These are phyloP conservation scores for Apiospora pterosperma DNA, from an alignment of 2,329 filamentous ascomycete genomes.

Conservation along the genomic window DNA sequence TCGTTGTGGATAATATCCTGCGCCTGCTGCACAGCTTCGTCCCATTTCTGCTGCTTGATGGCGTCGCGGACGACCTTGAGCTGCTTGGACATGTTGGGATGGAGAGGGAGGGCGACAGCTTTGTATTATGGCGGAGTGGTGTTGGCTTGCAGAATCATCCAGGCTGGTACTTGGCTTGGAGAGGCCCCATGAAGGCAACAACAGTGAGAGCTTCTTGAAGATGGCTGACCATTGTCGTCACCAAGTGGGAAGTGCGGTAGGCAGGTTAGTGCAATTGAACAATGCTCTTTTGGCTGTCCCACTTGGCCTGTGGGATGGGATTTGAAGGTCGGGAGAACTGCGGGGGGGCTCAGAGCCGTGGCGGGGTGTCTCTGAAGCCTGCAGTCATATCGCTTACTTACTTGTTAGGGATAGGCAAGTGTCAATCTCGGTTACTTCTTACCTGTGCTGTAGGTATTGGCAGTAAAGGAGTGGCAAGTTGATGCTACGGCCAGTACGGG, in stretches of 20 bases:
- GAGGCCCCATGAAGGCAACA: background rate
- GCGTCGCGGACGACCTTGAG: constrained; percentile 79
- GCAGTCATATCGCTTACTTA: too few species aligned
- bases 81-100: constrained; percentile 48
- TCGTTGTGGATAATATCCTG: constrained; percentile 69
- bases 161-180: background rate
- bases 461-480: too few species aligned
- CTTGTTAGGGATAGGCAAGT: too few species aligned
- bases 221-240: constrained; percentile 1
- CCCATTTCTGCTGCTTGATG: constrained; percentile 75
- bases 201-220: background rate
- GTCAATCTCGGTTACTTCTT: too few species aligned
- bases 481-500: too few species aligned
- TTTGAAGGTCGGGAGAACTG: background rate
- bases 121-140: background rate
- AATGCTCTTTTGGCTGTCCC: background rate
- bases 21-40: constrained; percentile 68
- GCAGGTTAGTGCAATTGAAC: background rate
- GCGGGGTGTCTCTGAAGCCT: background rate
- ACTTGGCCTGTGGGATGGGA: background rate
- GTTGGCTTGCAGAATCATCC: background rate
- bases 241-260: background rate
- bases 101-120: background rate
- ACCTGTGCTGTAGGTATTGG: too few species aligned
- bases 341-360: background rate